Conservation (phyloP, 2,329 filamentous ascomycete species). For the Lachnellula arida region DNA sequence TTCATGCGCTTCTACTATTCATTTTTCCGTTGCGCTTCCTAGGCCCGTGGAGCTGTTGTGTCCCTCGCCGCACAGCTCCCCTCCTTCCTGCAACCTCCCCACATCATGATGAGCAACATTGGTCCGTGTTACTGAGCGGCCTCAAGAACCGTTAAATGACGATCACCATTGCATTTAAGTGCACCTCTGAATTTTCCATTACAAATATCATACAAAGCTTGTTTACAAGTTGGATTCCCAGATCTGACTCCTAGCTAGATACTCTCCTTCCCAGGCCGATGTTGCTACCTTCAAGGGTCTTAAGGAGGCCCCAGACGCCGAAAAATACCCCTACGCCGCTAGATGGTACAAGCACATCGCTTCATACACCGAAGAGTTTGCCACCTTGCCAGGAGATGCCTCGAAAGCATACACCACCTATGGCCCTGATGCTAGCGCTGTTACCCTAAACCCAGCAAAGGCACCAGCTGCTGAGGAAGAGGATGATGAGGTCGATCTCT, state of each 20-base stretch:
- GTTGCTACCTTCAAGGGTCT: conserved; percentile 92
- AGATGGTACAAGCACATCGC: conserved; percentile 99
- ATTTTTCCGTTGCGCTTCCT: conserved; percentile 21
- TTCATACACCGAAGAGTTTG: conserved; percentile 89
- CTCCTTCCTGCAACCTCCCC: conserved; percentile 21
- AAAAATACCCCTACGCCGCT: conserved; percentile 89
- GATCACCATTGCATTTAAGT: conserved; percentile 68
- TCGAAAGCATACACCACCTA: conserved; percentile 85
- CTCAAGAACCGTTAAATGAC: conserved; percentile 86
- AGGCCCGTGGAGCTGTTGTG: conserved; percentile 10
- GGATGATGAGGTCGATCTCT: conserved; percentile 87
- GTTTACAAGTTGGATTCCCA: conserved; percentile 11
- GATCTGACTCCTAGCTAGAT: conserved; percentile 33
- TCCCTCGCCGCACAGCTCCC: conserved; percentile 17
- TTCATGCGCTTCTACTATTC: conserved; percentile 14
- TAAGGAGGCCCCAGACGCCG: conserved; percentile 66
- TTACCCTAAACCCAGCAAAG: conserved; percentile 81
- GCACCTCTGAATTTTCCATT: conserved; percentile 63
- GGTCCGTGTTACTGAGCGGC: conserved; percentile 95
- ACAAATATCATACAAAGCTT: conserved; percentile 13
- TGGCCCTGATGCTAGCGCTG: conserved; percentile 75
- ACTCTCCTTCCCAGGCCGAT: conserved; percentile 82
- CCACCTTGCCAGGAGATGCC: conserved; percentile 83
- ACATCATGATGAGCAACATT: conserved; percentile 76
- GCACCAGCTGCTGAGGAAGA: conserved; percentile 69